Conservation (phyloP, 768 basidiomycete genomes). For the Rhizopogon salebrosus region DNA sequence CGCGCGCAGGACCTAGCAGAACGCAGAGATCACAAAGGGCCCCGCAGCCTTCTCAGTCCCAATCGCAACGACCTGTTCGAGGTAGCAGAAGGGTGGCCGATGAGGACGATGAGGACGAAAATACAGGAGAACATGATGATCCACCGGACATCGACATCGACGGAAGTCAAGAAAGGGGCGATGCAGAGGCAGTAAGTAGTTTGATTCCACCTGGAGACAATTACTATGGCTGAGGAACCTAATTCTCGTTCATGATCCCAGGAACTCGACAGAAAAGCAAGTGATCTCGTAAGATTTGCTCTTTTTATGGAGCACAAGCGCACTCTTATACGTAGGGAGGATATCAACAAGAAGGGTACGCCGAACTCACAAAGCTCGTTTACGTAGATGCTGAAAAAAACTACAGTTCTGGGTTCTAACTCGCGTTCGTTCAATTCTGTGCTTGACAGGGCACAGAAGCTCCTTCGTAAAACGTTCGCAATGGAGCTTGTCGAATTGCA, state of each 20-base stretch:
- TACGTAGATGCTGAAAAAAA: slow-evolving; percentile 7
- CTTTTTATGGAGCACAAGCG: slow-evolving; percentile 77
- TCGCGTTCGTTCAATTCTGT: slow-evolving; percentile 62
- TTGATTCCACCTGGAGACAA: background rate
- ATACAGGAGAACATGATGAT: slow-evolving; percentile 18
- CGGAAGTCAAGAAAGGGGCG: slow-evolving; percentile 23
- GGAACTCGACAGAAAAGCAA: slow-evolving; percentile 63
- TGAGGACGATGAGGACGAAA: slow-evolving; percentile 32
- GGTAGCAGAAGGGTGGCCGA: slow-evolving; percentile 15
- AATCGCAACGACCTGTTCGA: slow-evolving; percentile 31
- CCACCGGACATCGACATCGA: slow-evolving; percentile 27
- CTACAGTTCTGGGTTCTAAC: slow-evolving; percentile 41
- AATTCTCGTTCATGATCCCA: slow-evolving; percentile 20
- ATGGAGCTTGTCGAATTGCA: slow-evolving; percentile 83
- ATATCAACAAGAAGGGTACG: slow-evolving; percentile 79
- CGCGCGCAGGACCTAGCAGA: slow-evolving; percentile 28
- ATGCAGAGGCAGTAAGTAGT: slow-evolving; percentile 14
- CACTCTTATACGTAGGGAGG: slow-evolving; percentile 65
- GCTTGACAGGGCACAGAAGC: slow-evolving; percentile 56
- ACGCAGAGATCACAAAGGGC: slow-evolving; percentile 34
- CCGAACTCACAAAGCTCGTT: background rate
- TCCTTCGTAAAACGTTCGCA: slow-evolving; percentile 63
- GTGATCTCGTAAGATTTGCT: slow-evolving; percentile 73
- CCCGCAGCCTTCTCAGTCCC: slow-evolving; percentile 34
- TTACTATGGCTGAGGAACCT: background rate